phyloP scores from a whole-genome alignment of 2,329 filamentous ascomycete genomes.

The Acephala macrosclerotiorum region DNA sequence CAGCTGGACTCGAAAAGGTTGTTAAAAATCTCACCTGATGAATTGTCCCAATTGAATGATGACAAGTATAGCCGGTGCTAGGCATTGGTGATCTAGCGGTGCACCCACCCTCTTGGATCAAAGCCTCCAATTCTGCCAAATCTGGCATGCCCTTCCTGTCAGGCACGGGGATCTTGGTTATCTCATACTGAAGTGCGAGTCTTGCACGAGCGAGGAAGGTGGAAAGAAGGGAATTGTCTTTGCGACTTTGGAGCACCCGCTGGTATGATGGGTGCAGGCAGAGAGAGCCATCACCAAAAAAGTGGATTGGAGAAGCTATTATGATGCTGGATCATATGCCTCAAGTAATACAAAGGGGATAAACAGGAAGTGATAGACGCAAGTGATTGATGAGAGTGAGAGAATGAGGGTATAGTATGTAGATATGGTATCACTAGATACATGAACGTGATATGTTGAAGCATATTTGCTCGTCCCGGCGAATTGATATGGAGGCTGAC shows the following conservation, averaged over 20 bases:
- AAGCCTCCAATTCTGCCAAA: constrained; percentile 11
- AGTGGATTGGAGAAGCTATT: constrained; percentile 7
- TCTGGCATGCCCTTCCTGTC: constrained; percentile 6
- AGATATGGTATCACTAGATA: constrained; percentile 5
- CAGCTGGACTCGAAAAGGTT: too few species aligned
- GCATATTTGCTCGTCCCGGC: constrained; percentile 8
- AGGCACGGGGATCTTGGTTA: constrained; percentile 4
- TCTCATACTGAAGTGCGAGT: constrained; percentile 9
- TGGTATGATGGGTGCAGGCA: constrained; percentile 9
- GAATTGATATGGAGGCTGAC: constrained; percentile 8
- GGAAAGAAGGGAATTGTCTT: constrained; percentile 9
- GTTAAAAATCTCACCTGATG: constrained; percentile 7
- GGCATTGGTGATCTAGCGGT: constrained; percentile 8
- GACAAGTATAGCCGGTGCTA: constrained; percentile 6
- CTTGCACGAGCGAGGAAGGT: constrained; percentile 6
- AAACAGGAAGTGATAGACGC: constrained; percentile 10
- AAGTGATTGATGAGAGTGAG: constrained; percentile 7
- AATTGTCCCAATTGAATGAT: constrained; percentile 9
- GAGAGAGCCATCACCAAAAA: constrained; percentile 9
- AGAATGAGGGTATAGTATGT: constrained; percentile 12
- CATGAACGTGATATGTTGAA: constrained; percentile 3
- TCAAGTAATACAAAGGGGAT: constrained; percentile 1
- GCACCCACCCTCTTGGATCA: constrained; percentile 11
- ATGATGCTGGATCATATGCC: constrained; percentile 5
- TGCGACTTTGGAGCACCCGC: constrained; percentile 4